Evolutionary conservation across 2,329 filamentous ascomycete species (phyloP), one percentile per base, ranked within the genome.

Genomic region (Talaromyces sp.): DNA sequence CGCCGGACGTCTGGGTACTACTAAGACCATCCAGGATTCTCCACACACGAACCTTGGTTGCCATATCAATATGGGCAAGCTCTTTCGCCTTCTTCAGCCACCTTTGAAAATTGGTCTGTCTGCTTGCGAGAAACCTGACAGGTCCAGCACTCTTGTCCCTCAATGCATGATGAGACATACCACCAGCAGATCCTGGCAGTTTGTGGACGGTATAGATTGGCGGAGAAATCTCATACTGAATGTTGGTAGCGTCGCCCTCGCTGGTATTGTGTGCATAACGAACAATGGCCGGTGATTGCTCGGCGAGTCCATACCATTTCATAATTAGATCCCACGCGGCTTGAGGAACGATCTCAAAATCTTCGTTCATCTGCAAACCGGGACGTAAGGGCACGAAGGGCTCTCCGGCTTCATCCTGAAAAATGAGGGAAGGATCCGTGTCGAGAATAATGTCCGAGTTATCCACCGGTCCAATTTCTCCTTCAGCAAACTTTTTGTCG

Each of bases 191-290:
- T 70, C 82, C 83, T 75, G 88, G 89, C 1, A 98, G 82, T 69
- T 94, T 92, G 73, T 96, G 88, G 66, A 98, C 83, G 1, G 88
- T 92, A 75, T 97, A 91, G 50, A 97, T 83, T 0, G 92, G 92
- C 4, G 93, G 95, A 72, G 93, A 87, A 47, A 92, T 82, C 78
- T 98, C 95, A 75, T 90, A 96, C 71, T 90, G 82, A 56, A 97
- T 79, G 68, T 96, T 92, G 45, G 86, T 81, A n/a, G 79, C 73
- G 2, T 83, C 83, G 47, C 86, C 84, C 8, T 88, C 84, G 35
- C 72, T 79, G 31, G 90, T 93, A 76, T 97, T 90, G 76, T 94
- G 90, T 43, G 90, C 93, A 69, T 85, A 85, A 66, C 95, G 88
- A 54, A 87, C 79, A 68, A 98, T 93, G 52, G 90, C 84, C 9